Percentiles rank a stretch among this genome's conserved stretches.
phyloP scores from a whole-genome alignment of 1,284 basidiomycete species.

The Spongispora temasekensis region DNA sequence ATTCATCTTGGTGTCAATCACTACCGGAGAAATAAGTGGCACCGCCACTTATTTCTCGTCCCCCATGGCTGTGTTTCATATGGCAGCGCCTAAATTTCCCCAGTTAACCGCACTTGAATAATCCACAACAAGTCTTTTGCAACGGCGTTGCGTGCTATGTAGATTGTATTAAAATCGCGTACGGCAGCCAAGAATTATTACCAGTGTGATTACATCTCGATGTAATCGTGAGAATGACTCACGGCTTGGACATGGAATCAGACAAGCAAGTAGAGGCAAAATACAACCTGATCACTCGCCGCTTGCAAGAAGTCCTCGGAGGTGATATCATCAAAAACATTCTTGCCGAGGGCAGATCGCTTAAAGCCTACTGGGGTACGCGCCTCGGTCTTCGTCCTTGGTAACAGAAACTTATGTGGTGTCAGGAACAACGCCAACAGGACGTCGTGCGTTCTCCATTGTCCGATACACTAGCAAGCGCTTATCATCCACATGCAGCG shows the following conservation, averaged over 20 bases:
- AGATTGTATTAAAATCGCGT: too few relatives aligned
- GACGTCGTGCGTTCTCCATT: neutral
- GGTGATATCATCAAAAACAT: neutral
- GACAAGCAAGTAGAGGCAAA: neutral
- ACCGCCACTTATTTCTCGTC: too few relatives aligned
- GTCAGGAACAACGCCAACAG: neutral
- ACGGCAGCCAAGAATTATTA: too few relatives aligned
- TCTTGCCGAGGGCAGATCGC: constrained; percentile 66
- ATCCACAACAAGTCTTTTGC: too few relatives aligned
- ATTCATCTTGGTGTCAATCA: too few relatives aligned
- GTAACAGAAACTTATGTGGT: neutral
- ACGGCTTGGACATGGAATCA: neutral
- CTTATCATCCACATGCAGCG: neutral
- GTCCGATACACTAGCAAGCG: neutral
- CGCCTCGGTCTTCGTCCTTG: neutral
- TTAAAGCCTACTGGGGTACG: constrained; percentile 65
- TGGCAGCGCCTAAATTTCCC: too few relatives aligned
- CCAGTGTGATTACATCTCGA: too few relatives aligned
- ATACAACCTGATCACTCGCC: neutral
- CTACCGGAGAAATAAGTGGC: too few relatives aligned
- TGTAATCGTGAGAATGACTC: too few relatives aligned
- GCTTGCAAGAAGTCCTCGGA: neutral
- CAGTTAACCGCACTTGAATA: too few relatives aligned
- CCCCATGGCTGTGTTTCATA: too few relatives aligned
- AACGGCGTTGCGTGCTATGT: too few relatives aligned